Evolutionary conservation across 2,329 filamentous ascomycete species (phyloP).

Genomic region (Nannizziopsis barbatae): DNA sequence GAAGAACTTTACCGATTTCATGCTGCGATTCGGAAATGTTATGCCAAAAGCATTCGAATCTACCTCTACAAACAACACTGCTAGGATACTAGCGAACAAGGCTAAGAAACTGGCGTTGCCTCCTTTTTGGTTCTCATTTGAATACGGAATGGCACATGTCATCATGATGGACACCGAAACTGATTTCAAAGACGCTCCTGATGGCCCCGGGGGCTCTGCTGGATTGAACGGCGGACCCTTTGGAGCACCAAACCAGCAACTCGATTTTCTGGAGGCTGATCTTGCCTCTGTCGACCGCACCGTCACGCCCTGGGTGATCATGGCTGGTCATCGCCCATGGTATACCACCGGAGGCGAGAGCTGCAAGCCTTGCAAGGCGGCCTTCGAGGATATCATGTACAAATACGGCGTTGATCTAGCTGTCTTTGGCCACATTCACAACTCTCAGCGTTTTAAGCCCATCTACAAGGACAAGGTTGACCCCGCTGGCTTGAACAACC

Average conservation of each 20-base stretch:
- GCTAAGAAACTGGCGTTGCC: background rate
- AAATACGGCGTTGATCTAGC: background rate
- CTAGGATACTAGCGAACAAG: background rate
- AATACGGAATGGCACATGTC: background rate
- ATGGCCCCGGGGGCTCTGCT: background rate
- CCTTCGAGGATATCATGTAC: constrained; percentile 1
- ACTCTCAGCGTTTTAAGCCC: background rate
- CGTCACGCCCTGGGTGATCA: background rate
- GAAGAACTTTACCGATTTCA: constrained; percentile 2
- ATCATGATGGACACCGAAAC: constrained; percentile 1
- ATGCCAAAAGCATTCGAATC: constrained; percentile 1
- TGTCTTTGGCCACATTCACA: background rate
- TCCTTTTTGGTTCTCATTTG: background rate
- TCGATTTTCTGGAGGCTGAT: background rate
- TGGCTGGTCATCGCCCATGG: background rate
- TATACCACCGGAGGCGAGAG: background rate
- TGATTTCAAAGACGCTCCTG: background rate
- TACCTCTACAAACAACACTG: background rate
- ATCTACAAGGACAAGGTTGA: background rate
- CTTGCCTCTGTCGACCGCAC: constrained; percentile 1
- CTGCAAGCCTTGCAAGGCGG: background rate
- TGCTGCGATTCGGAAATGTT: background rate
- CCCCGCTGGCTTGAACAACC: constrained; percentile 1
- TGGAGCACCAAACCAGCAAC: constrained; percentile 1
- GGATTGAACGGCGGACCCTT: background rate